Evolutionary conservation across 208 protist genomes (phyloP).

Genomic region (Trypanosoma mega): DNA sequence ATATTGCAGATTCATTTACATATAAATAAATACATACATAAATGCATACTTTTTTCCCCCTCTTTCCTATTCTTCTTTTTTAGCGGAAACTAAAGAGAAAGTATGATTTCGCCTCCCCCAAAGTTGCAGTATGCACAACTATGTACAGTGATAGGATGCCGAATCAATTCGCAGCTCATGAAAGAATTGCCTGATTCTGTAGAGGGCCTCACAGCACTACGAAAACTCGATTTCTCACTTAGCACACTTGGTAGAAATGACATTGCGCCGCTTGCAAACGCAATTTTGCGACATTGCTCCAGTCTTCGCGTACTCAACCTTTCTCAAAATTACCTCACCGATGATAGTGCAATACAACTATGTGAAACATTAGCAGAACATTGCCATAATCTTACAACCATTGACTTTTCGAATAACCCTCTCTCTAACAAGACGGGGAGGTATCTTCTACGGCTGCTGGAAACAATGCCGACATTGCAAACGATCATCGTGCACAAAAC

Average conservation of each 20-base stretch:
- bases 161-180: conserved; percentile 17
- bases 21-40: background rate
- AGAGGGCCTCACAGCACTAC: conserved; percentile 11
- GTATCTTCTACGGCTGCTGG: conserved; percentile 22
- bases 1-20: background rate
- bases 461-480: conserved; percentile 18
- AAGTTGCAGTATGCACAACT: conserved; percentile 9
- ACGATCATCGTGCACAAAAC: conserved; percentile 20
- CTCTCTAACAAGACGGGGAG: conserved; percentile 22
- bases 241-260: conserved; percentile 24
- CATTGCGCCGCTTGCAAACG: conserved; percentile 18
- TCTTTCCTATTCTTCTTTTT: conserved; percentile 8
- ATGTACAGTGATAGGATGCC: background rate
- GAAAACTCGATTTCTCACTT: conserved; percentile 28
- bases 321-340: conserved; percentile 28
- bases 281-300: conserved; percentile 22
- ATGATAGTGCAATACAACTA: conserved; percentile 19
- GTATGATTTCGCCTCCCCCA: conserved; percentile 5
- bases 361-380: conserved; percentile 22
- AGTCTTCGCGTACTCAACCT: conserved; percentile 22
- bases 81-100: background rate
- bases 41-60: too few species aligned
- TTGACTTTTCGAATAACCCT: conserved; percentile 27
- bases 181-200: conserved; percentile 21
- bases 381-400: conserved; percentile 10